phyloP scores from a whole-genome alignment of 2,329 filamentous ascomycete genomes.

The Colletotrichum aenigma region DNA sequence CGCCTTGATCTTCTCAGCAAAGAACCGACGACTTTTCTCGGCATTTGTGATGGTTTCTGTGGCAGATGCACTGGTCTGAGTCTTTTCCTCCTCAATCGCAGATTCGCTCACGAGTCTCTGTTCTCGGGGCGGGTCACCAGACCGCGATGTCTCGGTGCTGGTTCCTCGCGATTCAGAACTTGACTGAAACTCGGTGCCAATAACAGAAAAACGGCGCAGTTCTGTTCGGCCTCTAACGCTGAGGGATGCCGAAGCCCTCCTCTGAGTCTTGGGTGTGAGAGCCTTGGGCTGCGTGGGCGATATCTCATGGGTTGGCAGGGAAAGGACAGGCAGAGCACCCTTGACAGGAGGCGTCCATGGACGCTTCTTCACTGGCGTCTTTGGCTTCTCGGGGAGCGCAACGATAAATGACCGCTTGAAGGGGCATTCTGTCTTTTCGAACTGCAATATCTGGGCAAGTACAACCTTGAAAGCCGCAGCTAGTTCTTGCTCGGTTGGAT shows the following conservation, averaged over 20 bases:
- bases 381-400: conserved; percentile 71
- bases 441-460: conserved; percentile 75
- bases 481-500: conserved; percentile 65
- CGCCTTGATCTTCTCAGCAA: neutral
- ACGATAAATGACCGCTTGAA: conserved; percentile 81
- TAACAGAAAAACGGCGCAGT: conserved; percentile 8
- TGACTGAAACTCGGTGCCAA: conserved; percentile 8
- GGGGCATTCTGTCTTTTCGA: conserved; percentile 87
- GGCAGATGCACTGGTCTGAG: neutral
- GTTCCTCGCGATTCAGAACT: neutral
- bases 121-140: neutral
- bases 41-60: neutral
- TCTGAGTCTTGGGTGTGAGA: conserved; percentile 2
- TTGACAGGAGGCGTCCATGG: conserved; percentile 64
- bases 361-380: conserved; percentile 67
- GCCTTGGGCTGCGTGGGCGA: conserved; percentile 14
- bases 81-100: neutral
- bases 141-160: neutral
- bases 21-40: neutral
- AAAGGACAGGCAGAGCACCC: conserved; percentile 36
- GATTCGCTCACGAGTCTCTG: neutral
- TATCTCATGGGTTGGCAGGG: conserved; percentile 35
- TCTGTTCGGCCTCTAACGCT: neutral
- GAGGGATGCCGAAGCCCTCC: conserved; percentile 6
- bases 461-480: conserved; percentile 73